Conservation (phyloP, 805 yeast genomes). For the Kurtzmaniella fragi region DNA sequence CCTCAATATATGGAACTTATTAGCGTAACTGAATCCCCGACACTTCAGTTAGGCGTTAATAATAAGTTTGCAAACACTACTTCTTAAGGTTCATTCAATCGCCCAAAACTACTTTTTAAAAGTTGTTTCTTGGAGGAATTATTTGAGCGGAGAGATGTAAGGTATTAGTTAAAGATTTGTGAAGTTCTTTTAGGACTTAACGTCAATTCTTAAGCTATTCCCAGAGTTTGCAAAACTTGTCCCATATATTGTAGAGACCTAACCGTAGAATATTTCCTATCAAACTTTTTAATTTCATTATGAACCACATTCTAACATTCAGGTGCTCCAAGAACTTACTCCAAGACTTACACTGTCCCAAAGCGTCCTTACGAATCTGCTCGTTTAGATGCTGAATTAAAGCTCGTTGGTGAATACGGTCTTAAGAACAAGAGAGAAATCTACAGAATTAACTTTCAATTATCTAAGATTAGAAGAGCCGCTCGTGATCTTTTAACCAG, state of each 20-base stretch:
- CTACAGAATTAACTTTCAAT: slow-evolving; percentile 99
- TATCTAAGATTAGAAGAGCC: slow-evolving; percentile 99
- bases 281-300: background rate
- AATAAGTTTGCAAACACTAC: background rate
- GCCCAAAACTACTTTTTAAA: too few relatives aligned
- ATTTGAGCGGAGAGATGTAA: too few relatives aligned
- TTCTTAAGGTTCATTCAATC: background rate
- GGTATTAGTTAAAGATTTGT: too few relatives aligned
- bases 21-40: slow-evolving; percentile 75
- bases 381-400: slow-evolving; percentile 98
- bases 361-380: slow-evolving; percentile 99
- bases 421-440: slow-evolving; percentile 99
- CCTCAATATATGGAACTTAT: slow-evolving; percentile 43
- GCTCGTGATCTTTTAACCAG: slow-evolving; percentile 99
- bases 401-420: slow-evolving; percentile 99
- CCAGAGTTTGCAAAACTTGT: background rate
- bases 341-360: slow-evolving; percentile 99
- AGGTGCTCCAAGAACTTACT: slow-evolving; percentile 99
- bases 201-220: background rate
- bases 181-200: background rate
- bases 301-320: slow-evolving; percentile 16
- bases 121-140: too few relatives aligned
- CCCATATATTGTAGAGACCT: slow-evolving; percentile 3
- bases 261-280: background rate
- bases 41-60: slow-evolving; percentile 62